Percentiles rank a stretch among this genome's conserved stretches.
phyloP scores from a whole-genome alignment of 768 basidiomycete species.

The Amanita thiersii region DNA sequence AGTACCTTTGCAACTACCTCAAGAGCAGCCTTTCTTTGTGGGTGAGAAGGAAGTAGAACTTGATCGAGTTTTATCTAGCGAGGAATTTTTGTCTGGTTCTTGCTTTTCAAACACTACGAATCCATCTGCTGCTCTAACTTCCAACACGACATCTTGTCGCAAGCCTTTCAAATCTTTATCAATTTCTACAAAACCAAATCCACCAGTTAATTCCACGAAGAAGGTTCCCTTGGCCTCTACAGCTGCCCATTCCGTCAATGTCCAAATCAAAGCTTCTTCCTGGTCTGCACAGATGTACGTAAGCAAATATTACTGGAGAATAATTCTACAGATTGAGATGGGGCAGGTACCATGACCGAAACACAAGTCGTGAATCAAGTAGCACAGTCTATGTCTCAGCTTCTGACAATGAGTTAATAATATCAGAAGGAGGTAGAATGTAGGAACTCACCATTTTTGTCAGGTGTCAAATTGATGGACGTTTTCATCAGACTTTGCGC shows the following conservation, averaged over 20 bases:
- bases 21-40: slow-evolving; percentile 28
- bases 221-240: background rate
- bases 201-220: background rate
- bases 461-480: background rate
- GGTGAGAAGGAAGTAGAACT: slow-evolving; percentile 59
- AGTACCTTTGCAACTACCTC: slow-evolving; percentile 28
- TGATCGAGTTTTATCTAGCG: slow-evolving; percentile 45
- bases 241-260: slow-evolving; percentile 3
- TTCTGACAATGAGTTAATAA: slow-evolving; percentile 46
- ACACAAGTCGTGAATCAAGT: slow-evolving; percentile 86
- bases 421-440: slow-evolving; percentile 68
- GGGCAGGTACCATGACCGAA: slow-evolving; percentile 34
- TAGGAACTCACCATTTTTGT: slow-evolving; percentile 25
- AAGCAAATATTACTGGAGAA: background rate
- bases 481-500: slow-evolving; percentile 43
- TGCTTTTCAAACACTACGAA: slow-evolving; percentile 37
- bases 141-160: background rate
- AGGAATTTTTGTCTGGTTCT: slow-evolving; percentile 54
- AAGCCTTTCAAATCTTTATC: slow-evolving; percentile 1
- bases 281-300: slow-evolving; percentile 68
- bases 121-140: background rate
- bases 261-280: slow-evolving; percentile 24
- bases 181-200: background rate
- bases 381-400: slow-evolving; percentile 57
- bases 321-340: slow-evolving; percentile 3